Base-by-base conservation (phyloP, 352 stramenopile genomes). In the Aphanomyces euteiches region DNA sequence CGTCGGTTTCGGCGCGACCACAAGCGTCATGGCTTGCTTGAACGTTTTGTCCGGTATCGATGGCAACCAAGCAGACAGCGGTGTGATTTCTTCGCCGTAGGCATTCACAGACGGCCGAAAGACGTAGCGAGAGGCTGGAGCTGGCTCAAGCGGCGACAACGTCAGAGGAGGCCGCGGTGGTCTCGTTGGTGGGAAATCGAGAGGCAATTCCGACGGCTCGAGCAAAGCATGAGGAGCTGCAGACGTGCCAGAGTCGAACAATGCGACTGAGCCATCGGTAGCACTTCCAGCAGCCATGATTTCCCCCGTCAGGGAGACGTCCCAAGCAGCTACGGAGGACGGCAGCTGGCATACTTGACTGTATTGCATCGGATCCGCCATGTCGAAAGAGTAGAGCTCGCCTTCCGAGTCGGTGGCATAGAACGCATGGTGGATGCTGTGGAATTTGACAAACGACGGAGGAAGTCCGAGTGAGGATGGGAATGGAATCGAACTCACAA, bases 401-500 rank as follows among this genome's bases (percentile, higher is more conserved):
- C 67, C 56, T 12, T 59, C 67, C 1, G 38, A 15, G 53, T 56
- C 40, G n/a, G 10, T 38, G 5, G 67, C 67, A 38, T 60, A 67
- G 28, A 58, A 73, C 17, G 47, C 13, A 7, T 47, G 10, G 2
- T 57, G n/a, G 4, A n/a, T 8, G 3, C 34, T 37, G 54, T 64
- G 64, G 64, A 70, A 70, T 19, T 64, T 54, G 4, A 70, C 64
- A 50, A 63, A 70, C 38, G 15, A 40, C 17, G 64, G 64, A 37
- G 64, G 43, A 13, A 67, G 47, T 21, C 21, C n/a, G 0, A 12
- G 17, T 19, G 64, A 12, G 3, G 56, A 57, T 8, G 67, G 67
- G 39, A 73, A 73, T 36, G 64, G 64, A n/a, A 70, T 70, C 3
- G 64, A 70, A 34, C 39, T 47, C 36, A 70, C 54, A 4, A 70